Evolutionary conservation across 352 stramenopile genomes (phyloP), one percentile per base, ranked within the genome.

Genomic region (Phytopythium sindhum): DNA sequence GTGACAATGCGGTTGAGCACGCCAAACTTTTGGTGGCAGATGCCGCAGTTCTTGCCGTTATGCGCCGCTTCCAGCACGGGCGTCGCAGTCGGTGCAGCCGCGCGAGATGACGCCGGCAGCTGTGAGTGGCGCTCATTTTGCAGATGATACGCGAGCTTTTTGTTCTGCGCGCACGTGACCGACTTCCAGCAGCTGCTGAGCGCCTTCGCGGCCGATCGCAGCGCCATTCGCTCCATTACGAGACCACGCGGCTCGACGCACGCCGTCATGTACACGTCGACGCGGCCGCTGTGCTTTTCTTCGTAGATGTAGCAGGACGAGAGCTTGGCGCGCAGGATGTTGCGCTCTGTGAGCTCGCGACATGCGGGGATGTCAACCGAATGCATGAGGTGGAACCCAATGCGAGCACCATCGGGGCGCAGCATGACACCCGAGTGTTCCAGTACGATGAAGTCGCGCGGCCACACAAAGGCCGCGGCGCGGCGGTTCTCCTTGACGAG

Each of bases 101-200:
- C 8, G 50, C 48, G 42, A 41, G 60, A 7, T 35, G 60, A 23
- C 58, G 58, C 26, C 28, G 45, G 23, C 28, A 51, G 29, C 59
- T 52, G 33, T 62, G 58, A 51, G 67, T 70, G 7, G 56, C 70
- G 74, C 23, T 84, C 74, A 29, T 81, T 75, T 63, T 82, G 71
- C 29, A 86, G 58, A 44, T 69, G 76, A 63, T 72, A 88, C 9
- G 75, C 79, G 31, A 91, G 77, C 39, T 91, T 91, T 68, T 88
- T 89, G 72, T 73, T 85, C 53, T 91, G 78, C 15, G 83, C 74
- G 39, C 83, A 91, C 37, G 47, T 71, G 21, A 90, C 77, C 1
- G 71, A 77, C 58, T 86, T 84, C 78, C 82, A 88, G 67, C 77
- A 87, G 60, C 70, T 78, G n/a, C 73, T 80, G n/a, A 91, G 74